phyloP scores from a whole-genome alignment of 1,139 yeast genomes.

The Blastobotrys proliferans region DNA sequence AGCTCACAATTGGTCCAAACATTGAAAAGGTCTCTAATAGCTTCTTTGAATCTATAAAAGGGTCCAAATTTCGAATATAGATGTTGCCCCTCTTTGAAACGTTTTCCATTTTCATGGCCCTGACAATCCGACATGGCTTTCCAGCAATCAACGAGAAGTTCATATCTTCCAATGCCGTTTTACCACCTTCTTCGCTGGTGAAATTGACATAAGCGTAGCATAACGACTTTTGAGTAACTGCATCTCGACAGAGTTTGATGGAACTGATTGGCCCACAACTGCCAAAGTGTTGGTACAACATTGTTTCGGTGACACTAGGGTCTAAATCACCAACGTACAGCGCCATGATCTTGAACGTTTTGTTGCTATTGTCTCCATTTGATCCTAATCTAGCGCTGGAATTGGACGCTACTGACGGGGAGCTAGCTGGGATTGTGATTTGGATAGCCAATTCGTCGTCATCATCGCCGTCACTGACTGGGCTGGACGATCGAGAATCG shows the following conservation, averaged over 20 bases:
- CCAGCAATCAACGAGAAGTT: conserved; percentile 42
- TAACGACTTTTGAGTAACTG: conserved; percentile 38
- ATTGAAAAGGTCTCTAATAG: conserved; percentile 83
- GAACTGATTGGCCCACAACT: conserved; percentile 41
- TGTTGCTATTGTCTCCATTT: no score
- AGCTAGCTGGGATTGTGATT: conserved; percentile 1
- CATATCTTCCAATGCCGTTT: conserved; percentile 41
- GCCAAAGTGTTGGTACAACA: conserved; percentile 37
- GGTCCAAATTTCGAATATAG: conserved; percentile 51
- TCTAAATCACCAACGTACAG: conserved; percentile 50
- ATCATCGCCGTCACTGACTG: conserved; percentile 2
- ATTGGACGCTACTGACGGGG: not conserved
- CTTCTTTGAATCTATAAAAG: conserved; percentile 83
- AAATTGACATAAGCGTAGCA: conserved; percentile 54
- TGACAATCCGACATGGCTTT: conserved; percentile 50
- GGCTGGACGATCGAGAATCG: not conserved
- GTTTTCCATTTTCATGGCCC: conserved; percentile 37
- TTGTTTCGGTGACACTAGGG: conserved; percentile 38
- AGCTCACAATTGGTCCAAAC: conserved; percentile 77
- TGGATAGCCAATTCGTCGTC: conserved; percentile 8
- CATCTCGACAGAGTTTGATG: conserved; percentile 44
- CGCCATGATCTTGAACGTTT: conserved; percentile 4
- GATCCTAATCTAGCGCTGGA: no score
- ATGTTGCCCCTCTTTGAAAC: conserved; percentile 17
- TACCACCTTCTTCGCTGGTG: conserved; percentile 36